These are phyloP conservation scores for Paralagenidium karlingii DNA, from an alignment of 352 stramenopile species.

Conservation along the genomic window DNA sequence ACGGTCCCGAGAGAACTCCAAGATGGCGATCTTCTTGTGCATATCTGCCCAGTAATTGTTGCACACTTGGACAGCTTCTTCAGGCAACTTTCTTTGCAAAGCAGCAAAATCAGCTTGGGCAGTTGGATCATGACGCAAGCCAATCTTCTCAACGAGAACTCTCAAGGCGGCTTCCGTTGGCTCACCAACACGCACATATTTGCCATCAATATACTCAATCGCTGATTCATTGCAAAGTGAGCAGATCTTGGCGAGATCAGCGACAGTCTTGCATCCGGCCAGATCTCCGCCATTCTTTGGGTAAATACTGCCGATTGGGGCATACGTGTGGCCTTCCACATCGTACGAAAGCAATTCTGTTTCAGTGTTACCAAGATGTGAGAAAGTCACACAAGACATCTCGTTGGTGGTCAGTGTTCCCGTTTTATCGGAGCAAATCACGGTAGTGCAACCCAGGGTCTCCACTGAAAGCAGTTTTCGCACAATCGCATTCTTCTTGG, in stretches of 20 bases:
- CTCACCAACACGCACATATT: constrained; percentile 88
- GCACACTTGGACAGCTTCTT: constrained; percentile 68
- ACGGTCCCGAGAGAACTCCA: constrained; percentile 94
- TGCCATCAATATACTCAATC: constrained; percentile 80
- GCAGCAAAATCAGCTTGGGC: constrained; percentile 53
- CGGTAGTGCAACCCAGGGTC: constrained; percentile 93
- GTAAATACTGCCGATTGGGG: constrained; percentile 72
- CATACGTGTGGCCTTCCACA: constrained; percentile 92
- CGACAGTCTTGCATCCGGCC: constrained; percentile 61
- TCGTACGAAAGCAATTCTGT: constrained; percentile 81
- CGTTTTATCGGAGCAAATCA: constrained; percentile 91
- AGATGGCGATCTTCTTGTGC: constrained; percentile 87
- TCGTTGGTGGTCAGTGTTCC: constrained; percentile 98
- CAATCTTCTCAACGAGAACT: constrained; percentile 92
- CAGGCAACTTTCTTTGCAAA: constrained; percentile 41
- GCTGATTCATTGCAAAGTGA: constrained; percentile 96
- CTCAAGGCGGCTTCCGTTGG: constrained; percentile 96
- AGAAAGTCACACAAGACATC: constrained; percentile 89
- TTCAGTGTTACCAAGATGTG: constrained; percentile 43
- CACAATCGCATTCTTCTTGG: constrained; percentile 96
- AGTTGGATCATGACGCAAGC: constrained; percentile 49
- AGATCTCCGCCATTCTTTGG: constrained; percentile 18
- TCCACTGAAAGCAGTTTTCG: constrained; percentile 97
- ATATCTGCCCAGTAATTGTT: constrained; percentile 67
- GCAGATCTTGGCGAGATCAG: constrained; percentile 83